Conservation (phyloP, 2,329 filamentous ascomycete species). For the Nothophaeocryptopus gaeumannii region DNA sequence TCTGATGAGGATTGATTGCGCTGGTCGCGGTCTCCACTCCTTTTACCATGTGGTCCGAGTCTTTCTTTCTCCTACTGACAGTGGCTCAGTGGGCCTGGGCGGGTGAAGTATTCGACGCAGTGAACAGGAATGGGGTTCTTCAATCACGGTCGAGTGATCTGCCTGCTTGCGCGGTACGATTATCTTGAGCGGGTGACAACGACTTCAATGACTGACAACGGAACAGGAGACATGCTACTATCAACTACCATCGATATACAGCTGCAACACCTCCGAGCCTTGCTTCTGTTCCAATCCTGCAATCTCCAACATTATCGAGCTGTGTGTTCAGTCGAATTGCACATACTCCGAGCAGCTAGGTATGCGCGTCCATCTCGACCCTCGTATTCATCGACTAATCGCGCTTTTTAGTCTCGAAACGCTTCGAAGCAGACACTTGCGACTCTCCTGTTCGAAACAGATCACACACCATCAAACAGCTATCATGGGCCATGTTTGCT, state of each 20-base stretch:
- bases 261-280: conserved; percentile 1
- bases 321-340: conserved; percentile 8
- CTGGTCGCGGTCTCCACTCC: too few species aligned
- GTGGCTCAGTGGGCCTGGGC: too few species aligned
- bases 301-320: conserved; percentile 3
- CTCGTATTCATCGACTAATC: not conserved
- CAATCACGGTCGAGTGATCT: not conserved
- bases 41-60: too few species aligned
- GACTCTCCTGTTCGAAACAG: not conserved
- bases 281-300: conserved; percentile 2
- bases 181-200: not conserved
- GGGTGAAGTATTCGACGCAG: too few species aligned
- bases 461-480: conserved; percentile 1
- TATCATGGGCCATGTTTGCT: conserved; percentile 8
- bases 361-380: not conserved
- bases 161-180: conserved; percentile 8
- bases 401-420: not conserved
- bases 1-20: too few species aligned
- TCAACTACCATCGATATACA: conserved; percentile 2
- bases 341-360: conserved; percentile 9
- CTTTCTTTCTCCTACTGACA: too few species aligned
- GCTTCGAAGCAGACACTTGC: not conserved
- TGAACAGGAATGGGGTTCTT: too few species aligned
- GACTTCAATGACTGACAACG: not conserved
- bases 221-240: conserved; percentile 9